Conservation (phyloP, 768 basidiomycete genomes). For the Naematelia encephala region DNA sequence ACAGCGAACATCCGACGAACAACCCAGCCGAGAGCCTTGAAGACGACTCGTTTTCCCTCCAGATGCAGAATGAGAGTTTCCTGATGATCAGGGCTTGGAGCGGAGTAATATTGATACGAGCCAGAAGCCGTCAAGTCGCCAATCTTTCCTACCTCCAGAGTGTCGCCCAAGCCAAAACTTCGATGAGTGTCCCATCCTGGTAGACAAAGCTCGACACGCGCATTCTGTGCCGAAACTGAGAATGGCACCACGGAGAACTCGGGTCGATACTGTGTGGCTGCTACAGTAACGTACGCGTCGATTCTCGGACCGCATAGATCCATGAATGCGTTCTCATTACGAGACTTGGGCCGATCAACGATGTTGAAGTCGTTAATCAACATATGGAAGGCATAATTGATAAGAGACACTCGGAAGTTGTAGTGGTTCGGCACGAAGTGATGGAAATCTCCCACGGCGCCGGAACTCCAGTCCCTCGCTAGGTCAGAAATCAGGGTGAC, state of each 20-base stretch:
- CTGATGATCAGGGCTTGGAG: constrained; percentile 65
- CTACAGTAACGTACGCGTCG: constrained; percentile 58
- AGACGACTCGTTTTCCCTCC: constrained; percentile 49
- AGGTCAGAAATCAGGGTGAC: constrained; percentile 91
- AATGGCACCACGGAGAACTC: constrained; percentile 68
- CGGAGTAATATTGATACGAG: constrained; percentile 70
- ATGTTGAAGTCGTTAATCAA: constrained; percentile 97
- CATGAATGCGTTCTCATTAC: constrained; percentile 85
- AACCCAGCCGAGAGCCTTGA: constrained; percentile 79
- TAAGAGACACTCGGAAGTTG: constrained; percentile 64
- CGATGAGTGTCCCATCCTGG: constrained; percentile 83
- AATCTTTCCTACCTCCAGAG: constrained; percentile 63
- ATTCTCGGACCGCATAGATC: constrained; percentile 63
- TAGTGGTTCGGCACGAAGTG: constrained; percentile 84
- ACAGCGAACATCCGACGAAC: constrained; percentile 82
- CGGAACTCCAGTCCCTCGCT: constrained; percentile 85
- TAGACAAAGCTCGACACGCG: constrained; percentile 62
- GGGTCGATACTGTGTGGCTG: constrained; percentile 70
- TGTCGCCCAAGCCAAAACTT: constrained; percentile 62
- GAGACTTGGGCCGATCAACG: constrained; percentile 76
- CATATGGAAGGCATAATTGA: constrained; percentile 71
- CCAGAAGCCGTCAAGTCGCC: constrained; percentile 61
- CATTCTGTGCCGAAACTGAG: constrained; percentile 59
- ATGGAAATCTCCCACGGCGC: constrained; percentile 72
- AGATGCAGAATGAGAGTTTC: constrained; percentile 73